Percentiles rank a stretch among this genome's conserved stretches.
Evolutionary conservation across 2,329 filamentous ascomycete genomes (phyloP).

Genomic region (Ceratocystis cacaofunesta): DNA sequence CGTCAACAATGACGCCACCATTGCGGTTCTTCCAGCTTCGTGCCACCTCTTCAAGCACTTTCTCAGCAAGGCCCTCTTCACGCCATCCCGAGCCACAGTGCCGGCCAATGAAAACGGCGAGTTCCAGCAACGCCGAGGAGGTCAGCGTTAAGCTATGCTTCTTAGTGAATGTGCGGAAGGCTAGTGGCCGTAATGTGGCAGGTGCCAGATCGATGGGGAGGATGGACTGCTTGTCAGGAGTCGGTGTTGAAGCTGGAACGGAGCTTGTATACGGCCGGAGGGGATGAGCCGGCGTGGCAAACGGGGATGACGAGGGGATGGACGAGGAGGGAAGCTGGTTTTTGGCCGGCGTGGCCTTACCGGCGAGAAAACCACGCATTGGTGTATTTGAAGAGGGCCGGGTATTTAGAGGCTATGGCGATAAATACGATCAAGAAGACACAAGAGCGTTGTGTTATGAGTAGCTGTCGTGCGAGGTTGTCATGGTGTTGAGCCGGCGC

Average conservation of each 20-base stretch:
- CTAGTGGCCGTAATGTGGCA: conserved; percentile 71
- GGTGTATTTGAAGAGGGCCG: background rate
- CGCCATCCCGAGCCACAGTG: conserved; percentile 95
- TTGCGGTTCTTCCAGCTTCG: conserved; percentile 82
- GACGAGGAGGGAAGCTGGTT: conserved; percentile 33
- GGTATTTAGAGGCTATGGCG: background rate
- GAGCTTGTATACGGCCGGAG: conserved; percentile 47
- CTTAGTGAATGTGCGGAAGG: conserved; percentile 92
- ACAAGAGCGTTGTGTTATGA: background rate
- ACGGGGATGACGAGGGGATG: conserved; percentile 79
- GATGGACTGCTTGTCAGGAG: conserved; percentile 34
- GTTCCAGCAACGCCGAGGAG: conserved; percentile 66
- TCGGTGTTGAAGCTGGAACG: conserved; percentile 20
- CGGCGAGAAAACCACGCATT: conserved; percentile 17
- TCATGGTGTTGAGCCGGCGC: background rate
- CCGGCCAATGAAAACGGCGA: conserved; percentile 80
- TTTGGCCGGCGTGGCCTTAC: conserved; percentile 17
- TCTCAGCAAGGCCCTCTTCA: conserved; percentile 84
- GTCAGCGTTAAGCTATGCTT: conserved; percentile 91
- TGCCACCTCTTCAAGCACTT: conserved; percentile 80
- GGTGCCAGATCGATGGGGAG: conserved; percentile 82
- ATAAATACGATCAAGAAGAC: background rate
- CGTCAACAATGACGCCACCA: conserved; percentile 83
- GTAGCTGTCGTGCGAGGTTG: background rate
- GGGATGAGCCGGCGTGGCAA: conserved; percentile 73